Evolutionary conservation across 2,329 filamentous ascomycete species (phyloP).

Genomic region (Whalleya microplaca): DNA sequence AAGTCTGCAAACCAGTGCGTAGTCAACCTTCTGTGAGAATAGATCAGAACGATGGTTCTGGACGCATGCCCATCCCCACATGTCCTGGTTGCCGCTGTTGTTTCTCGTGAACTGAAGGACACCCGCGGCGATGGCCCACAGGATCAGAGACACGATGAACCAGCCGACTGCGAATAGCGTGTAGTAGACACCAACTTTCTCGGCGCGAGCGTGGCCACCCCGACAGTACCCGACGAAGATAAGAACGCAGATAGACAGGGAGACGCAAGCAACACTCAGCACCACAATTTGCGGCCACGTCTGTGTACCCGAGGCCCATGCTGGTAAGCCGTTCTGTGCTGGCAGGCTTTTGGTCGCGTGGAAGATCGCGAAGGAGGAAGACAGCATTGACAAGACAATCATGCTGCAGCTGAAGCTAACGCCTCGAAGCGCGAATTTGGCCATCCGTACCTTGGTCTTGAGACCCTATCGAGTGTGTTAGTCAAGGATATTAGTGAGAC

Average conservation of each 20-base stretch:
- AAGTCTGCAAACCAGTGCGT: conserved; percentile 87
- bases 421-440: conserved; percentile 91
- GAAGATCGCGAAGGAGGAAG: conserved; percentile 89
- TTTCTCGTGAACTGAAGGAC: conserved; percentile 79
- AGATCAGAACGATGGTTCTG: conserved; percentile 80
- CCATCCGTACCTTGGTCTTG: conserved; percentile 87
- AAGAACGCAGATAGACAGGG: conserved; percentile 75
- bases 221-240: conserved; percentile 87
- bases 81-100: conserved; percentile 77
- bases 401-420: conserved; percentile 97
- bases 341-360: conserved; percentile 79
- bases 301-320: conserved; percentile 81
- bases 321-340: conserved; percentile 75
- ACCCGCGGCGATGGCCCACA: conserved; percentile 88
- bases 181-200: conserved; percentile 95
- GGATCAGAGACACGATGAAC: conserved; percentile 89
- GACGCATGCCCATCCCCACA: conserved; percentile 98
- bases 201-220: conserved; percentile 84
- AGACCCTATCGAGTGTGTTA: conserved; percentile 68
- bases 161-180: conserved; percentile 90
- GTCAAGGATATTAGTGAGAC: conserved; percentile 39
- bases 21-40: conserved; percentile 81
- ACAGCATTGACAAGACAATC: conserved; percentile 89
- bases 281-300: conserved; percentile 90
- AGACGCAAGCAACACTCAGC: conserved; percentile 77